These are phyloP conservation scores for Colletotrichum tropicale DNA, from an alignment of 2,329 filamentous ascomycete genomes.

Conservation along the genomic window DNA sequence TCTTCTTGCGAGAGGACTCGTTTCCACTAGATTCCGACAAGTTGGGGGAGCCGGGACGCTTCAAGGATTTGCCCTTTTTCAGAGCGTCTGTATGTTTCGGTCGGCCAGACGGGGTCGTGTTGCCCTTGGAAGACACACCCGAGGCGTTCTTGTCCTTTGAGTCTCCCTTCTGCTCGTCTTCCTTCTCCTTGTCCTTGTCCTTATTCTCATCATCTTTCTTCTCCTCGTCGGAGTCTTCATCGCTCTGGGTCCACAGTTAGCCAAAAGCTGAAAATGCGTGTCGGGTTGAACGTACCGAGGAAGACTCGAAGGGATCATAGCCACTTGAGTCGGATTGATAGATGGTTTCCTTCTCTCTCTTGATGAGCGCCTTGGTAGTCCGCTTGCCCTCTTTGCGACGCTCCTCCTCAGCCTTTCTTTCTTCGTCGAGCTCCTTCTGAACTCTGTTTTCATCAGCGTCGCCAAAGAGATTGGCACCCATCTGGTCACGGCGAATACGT, in stretches of 20 bases:
- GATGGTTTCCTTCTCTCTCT: conserved; percentile 84
- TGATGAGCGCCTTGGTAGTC: conserved; percentile 80
- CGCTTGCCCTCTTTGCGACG: conserved; percentile 76
- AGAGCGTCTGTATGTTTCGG: conserved; percentile 47
- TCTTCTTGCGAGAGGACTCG: conserved; percentile 83
- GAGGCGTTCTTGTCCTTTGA: conserved; percentile 58
- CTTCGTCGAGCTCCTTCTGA: conserved; percentile 74
- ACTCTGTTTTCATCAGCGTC: conserved; percentile 72
- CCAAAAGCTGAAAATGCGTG: neutral
- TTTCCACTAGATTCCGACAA: conserved; percentile 91
- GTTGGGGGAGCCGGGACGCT: conserved; percentile 85
- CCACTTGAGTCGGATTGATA: conserved; percentile 74
- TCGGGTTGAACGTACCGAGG: conserved; percentile 30
- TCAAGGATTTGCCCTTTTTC: conserved; percentile 69
- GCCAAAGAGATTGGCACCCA: conserved; percentile 85
- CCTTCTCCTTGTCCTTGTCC: conserved; percentile 64
- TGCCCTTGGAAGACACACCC: conserved; percentile 71
- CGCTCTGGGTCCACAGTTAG: conserved; percentile 44
- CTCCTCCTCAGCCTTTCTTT: conserved; percentile 70
- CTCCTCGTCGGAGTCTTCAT: conserved; percentile 47
- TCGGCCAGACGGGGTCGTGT: conserved; percentile 59
- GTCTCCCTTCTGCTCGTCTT: conserved; percentile 64
- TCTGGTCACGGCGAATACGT: conserved; percentile 77
- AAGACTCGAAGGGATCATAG: conserved; percentile 41
- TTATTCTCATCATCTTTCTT: conserved; percentile 56